A percentile compares a stretch with the other conserved stretches of the same genome.
Conservation (phyloP, 2,329 filamentous ascomycete genomes). For the Aschersonia sp. region DNA sequence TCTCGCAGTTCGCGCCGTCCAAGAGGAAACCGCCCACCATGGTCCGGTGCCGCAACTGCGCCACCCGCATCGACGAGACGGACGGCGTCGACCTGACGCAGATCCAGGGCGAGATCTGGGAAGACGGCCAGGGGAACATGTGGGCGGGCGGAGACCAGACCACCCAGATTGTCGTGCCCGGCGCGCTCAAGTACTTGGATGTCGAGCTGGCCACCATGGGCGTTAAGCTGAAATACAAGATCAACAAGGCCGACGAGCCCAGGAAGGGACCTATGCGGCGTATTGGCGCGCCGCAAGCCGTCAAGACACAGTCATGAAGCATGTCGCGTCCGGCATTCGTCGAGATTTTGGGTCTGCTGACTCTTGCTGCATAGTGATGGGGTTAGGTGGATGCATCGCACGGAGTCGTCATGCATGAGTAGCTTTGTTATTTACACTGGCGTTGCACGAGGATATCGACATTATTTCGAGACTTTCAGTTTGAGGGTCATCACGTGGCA, state of each 20-base stretch:
- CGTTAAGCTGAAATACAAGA: constrained; percentile 74
- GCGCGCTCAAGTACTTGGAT: constrained; percentile 84
- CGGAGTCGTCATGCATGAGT: too few species aligned
- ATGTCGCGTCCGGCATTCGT: neutral
- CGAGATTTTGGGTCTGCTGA: too few species aligned
- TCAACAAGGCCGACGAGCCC: constrained; percentile 50
- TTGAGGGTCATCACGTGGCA: too few species aligned
- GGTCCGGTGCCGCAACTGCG: constrained; percentile 70
- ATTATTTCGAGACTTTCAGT: too few species aligned
- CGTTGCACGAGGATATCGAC: too few species aligned
- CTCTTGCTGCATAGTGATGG: too few species aligned
- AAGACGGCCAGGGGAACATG: constrained; percentile 72
- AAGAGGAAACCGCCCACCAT: constrained; percentile 53
- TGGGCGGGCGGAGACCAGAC: constrained; percentile 86
- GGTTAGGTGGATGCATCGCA: too few species aligned
- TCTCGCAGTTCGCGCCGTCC: constrained; percentile 44
- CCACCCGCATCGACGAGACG: constrained; percentile 42
- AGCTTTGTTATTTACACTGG: too few species aligned
- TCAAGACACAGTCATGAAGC: neutral
- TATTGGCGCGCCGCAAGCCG: constrained; percentile 12
- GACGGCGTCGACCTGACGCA: constrained; percentile 40
- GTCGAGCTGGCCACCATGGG: constrained; percentile 96
- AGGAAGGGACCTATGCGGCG: constrained; percentile 35
- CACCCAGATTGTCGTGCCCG: constrained; percentile 81
- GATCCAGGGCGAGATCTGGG: constrained; percentile 68